These are phyloP conservation scores for Lactifluus pinguis DNA, from an alignment of 768 basidiomycete species.

Conservation along the genomic window DNA sequence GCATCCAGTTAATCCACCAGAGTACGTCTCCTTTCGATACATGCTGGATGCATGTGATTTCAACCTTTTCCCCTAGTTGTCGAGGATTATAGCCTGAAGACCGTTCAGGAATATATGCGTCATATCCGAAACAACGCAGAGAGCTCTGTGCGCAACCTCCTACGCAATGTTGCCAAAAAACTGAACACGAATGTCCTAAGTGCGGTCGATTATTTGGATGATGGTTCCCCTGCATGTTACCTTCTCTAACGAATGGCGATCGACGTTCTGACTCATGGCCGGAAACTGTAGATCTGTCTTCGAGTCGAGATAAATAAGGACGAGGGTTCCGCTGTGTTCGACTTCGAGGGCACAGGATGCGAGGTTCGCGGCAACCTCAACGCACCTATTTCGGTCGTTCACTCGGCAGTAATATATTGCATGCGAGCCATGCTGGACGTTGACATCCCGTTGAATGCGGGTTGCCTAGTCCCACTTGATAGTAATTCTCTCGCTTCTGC, in stretches of 20 bases:
- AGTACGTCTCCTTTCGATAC: slow-evolving; percentile 34
- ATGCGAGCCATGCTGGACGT: slow-evolving; percentile 79
- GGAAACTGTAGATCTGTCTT: slow-evolving; percentile 50
- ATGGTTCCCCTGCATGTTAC: slow-evolving; percentile 65
- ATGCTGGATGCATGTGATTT: slow-evolving; percentile 9
- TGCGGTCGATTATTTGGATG: slow-evolving; percentile 79
- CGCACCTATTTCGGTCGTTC: slow-evolving; percentile 76
- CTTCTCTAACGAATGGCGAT: background rate
- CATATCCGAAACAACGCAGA: slow-evolving; percentile 89
- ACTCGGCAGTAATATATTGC: slow-evolving; percentile 84
- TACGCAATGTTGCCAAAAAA: slow-evolving; percentile 64
- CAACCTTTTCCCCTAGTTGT: slow-evolving; percentile 43
- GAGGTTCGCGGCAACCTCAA: slow-evolving; percentile 84
- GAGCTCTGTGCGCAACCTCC: slow-evolving; percentile 70
- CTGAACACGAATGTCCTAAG: slow-evolving; percentile 55
- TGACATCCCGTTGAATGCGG: slow-evolving; percentile 90
- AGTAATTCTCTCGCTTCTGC: slow-evolving; percentile 35
- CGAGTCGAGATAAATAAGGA: slow-evolving; percentile 67
- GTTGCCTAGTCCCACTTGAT: slow-evolving; percentile 80
- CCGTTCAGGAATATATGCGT: slow-evolving; percentile 90
- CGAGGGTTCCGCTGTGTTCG: slow-evolving; percentile 71
- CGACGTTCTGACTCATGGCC: background rate
- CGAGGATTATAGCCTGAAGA: slow-evolving; percentile 74
- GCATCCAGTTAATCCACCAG: slow-evolving; percentile 73
- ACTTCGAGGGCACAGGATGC: slow-evolving; percentile 77